Base-by-base conservation (phyloP, 495 filamentous ascomycete species). In the Cudoniella acicularis region DNA sequence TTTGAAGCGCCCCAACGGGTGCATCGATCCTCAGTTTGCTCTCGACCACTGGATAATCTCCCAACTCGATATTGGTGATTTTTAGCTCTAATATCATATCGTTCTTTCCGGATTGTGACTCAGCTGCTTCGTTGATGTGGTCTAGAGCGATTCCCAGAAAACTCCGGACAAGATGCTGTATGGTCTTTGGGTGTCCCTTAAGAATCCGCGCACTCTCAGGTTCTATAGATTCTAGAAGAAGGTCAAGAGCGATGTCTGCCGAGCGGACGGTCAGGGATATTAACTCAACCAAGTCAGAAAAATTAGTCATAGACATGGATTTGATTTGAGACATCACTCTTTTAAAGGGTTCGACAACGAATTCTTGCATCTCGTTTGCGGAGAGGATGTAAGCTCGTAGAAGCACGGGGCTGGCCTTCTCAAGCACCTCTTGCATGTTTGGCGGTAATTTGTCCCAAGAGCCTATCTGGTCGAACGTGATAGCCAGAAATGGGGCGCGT, bases 61-160 rank as follows among this genome's bases (percentile, higher is more conserved):
- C 64, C 8, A 70, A 49, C 36, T 72, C 69, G n/a, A n/a, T n/a
- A n/a, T n/a, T n/a, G n/a, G n/a, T n/a, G n/a, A n/a, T n/a, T n/a
- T n/a, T n/a, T n/a, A n/a, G n/a, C n/a, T n/a, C n/a, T n/a, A n/a
- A n/a, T n/a, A n/a, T n/a, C n/a, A n/a, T n/a, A n/a, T n/a, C n/a
- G n/a, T n/a, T n/a, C 21, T 64, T 63, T 41, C 70, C 65, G 13
- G 53, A 60, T 40, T 68, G 57, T 26, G 70, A 52, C 41, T 75
- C 73, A 1, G 64, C 57, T 8, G 69, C 72, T 52, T 78, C 78
- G 30, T 76, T 75, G n/a, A 77, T 71, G 53, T 80, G 76, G 40
- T 82, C 78, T 2, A 81, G 47, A 9, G 77, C 75, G 30, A 81
- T 76, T 2, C 73, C 77, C 42, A 77, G 72, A 2, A 71, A 27